Evolutionary conservation across 1,284 basidiomycete genomes (phyloP), one percentile per base, ranked within the genome.

Genomic region (Apiotrichum brassicae): DNA sequence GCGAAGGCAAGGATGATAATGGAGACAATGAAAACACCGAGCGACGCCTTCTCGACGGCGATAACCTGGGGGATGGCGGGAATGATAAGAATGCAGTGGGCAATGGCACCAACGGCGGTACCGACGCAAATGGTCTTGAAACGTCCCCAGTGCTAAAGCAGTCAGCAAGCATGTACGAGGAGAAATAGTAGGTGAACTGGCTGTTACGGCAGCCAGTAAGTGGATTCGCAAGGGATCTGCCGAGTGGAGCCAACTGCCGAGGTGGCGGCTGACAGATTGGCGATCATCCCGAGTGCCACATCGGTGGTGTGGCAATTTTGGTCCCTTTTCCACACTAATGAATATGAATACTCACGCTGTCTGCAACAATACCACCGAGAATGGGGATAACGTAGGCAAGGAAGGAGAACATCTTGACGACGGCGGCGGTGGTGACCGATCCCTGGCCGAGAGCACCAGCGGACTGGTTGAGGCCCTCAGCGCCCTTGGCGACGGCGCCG

Each of bases 401-500:
- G 56, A 68, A 65, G 23, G 43, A 34, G 57, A 65, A 65, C 34
- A 57, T 50, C 28, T 57, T 53, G 46, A 48, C 53, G 44, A 68
- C 26, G 22, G 62, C 65, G 4, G 60, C 49, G 24, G 60, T 54
- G 11, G 47, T 46, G 38, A 58, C 56, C 6, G 63, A 62, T 5
- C 64, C 66, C n/a, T 57, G 37, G 40, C 59, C 62, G 11, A 66
- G 53, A 23, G 66, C 66, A 62, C 85, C 86, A 0, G 84, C 85
- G 0, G 84, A 82, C 40, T 65, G 54, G 34, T 65, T 51, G 16
- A 51, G 28, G 18, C 82, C 79, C 16, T 76, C 79, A 53, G 84
- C 81, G 5, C 83, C 83, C 47, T 77, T 71, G 14, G 80, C 81
- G 6, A 88, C 78, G 4, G 87, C 87, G 57, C 86, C 87, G 4